Evolutionary conservation across 2,329 filamentous ascomycete species (phyloP), one percentile per base, ranked within the genome.

Genomic region (Metarhizium humberi): DNA sequence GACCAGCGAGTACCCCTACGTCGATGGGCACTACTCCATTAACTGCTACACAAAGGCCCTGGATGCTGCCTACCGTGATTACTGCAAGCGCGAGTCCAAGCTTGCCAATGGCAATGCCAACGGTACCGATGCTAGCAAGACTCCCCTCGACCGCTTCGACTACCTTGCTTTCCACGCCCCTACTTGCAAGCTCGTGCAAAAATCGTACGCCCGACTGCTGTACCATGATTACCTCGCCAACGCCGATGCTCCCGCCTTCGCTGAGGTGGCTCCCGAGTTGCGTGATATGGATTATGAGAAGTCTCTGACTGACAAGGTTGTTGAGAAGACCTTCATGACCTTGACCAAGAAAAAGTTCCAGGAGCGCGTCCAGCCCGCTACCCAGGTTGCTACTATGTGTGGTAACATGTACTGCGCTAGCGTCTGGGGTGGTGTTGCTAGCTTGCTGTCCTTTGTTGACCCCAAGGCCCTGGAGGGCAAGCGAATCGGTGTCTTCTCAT

Each of bases 241-340:
- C 71, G 82, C 88, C 50, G 78, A 83, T 59, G 77, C 79, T 71
- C 73, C 85, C 50, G 78, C 78, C 55, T 94, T 92, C 67, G 81
- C 81, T 58, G 87, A 90, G 61, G 87, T 92, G 42, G 81, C 89
- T 53, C 79, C 85, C 46, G 88, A 92, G 72, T 75, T 92, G 58
- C 83, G 85, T 60, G 86, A 90, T 65, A 79, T 94, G 73, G 85
- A 88, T 68, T 92, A 92, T 73, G 77, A 86, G 67, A 84, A 86
- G 73, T 92, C 89, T 3, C 73, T 94, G 64, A 84, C 82, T 59
- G 89, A 94, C 78, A 92, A 90, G 79, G 80, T 78, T 53, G 81
- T 94, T 43, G 89, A 94, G 79, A 94, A 92, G 83, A 86, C 86
- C 59, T 94, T 94, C 72, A 89, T 94, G 86, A 78, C 69, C 56